Evolutionary conservation across 768 basidiomycete species (phyloP).

Genomic region (Amanita subjunquillea): DNA sequence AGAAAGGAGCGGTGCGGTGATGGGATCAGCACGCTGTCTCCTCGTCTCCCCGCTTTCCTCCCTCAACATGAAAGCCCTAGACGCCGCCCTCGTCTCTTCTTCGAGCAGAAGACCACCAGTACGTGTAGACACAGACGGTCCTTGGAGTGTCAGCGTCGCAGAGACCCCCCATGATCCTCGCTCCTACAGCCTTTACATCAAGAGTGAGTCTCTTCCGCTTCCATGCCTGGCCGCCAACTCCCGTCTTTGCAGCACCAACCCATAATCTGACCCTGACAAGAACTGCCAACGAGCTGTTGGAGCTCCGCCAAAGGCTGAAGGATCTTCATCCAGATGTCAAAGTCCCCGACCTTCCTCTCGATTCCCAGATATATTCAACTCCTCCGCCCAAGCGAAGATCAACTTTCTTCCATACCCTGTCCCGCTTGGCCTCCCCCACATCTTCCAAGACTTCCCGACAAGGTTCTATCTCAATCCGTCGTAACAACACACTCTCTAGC

Average conservation of each 20-base stretch:
- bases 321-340: constrained; percentile 47
- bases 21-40: background rate
- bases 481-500: constrained; percentile 21
- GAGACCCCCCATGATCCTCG: constrained; percentile 68
- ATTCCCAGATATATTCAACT: constrained; percentile 37
- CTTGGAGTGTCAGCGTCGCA: constrained; percentile 84
- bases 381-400: constrained; percentile 67
- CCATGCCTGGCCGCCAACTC: background rate
- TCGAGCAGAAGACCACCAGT: constrained; percentile 39
- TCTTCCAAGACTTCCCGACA: constrained; percentile 16
- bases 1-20: background rate
- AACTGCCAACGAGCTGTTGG: constrained; percentile 64
- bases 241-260: constrained; percentile 53
- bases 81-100: constrained; percentile 24
- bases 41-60: background rate
- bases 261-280: constrained; percentile 85
- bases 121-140: constrained; percentile 66
- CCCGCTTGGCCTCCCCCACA: constrained; percentile 64
- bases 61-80: constrained; percentile 4
- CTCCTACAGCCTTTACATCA: constrained; percentile 79
- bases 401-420: constrained; percentile 78
- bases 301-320: constrained; percentile 74
- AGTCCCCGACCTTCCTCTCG: constrained; percentile 55
- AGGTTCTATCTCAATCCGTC: constrained; percentile 22
- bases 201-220: constrained; percentile 51